Evolutionary conservation across 768 basidiomycete genomes (phyloP).

Genomic region (Mycena belliarum): DNA sequence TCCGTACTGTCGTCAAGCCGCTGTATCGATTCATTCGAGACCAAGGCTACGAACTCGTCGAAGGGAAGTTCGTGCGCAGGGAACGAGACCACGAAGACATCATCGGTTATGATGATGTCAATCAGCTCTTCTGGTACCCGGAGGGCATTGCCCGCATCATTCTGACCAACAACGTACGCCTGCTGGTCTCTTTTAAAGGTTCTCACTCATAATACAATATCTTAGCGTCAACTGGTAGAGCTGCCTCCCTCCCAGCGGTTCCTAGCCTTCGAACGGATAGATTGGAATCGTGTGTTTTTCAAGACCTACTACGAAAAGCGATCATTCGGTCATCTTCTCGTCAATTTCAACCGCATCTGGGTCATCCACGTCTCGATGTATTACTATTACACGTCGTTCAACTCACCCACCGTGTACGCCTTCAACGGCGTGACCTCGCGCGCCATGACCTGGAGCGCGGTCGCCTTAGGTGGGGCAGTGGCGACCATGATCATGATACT

Average conservation of each 20-base stretch:
- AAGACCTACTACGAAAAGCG: conserved; percentile 99
- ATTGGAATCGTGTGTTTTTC: conserved; percentile 97
- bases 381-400: conserved; percentile 96
- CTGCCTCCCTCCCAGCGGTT: conserved; percentile 89
- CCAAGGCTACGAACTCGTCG: conserved; percentile 95
- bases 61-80: conserved; percentile 90
- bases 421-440: conserved; percentile 56
- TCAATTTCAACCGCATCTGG: conserved; percentile 99
- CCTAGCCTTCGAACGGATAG: conserved; percentile 95
- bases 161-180: conserved; percentile 78
- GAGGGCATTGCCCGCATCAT: conserved; percentile 95
- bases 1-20: conserved; percentile 88
- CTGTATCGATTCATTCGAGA: conserved; percentile 96
- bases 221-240: conserved; percentile 86
- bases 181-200: conserved; percentile 2
- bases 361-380: conserved; percentile 94
- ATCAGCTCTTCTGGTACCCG: conserved; percentile 99
- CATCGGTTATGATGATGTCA: conserved; percentile 98
- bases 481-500: conserved; percentile 96
- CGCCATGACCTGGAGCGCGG: conserved; percentile 91
- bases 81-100: conserved; percentile 93
- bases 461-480: conserved; percentile 92
- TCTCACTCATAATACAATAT: conserved; percentile 1
- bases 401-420: conserved; percentile 85
- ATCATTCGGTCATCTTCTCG: conserved; percentile 92